Evolutionary conservation across 495 filamentous ascomycete species (phyloP).

Genomic region (Aspergillus bridgeri): DNA sequence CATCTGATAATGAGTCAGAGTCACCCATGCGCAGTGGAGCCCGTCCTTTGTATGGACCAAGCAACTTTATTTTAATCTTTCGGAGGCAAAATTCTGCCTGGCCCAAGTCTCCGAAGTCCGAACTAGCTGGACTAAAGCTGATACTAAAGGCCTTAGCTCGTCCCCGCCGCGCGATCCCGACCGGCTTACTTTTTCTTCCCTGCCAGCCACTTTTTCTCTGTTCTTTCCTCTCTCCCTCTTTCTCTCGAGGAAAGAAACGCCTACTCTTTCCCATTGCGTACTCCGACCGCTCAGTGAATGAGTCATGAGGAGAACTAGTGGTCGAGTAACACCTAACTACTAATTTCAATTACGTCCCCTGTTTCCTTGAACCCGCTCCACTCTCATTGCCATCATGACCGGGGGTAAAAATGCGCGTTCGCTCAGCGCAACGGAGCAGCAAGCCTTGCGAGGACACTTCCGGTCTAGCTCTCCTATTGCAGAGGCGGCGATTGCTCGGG

Average conservation of each 20-base stretch:
- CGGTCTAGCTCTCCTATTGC: slow-evolving; percentile 61
- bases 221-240: not conserved
- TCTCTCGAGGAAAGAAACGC: not conserved
- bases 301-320: not conserved
- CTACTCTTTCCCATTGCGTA: not conserved
- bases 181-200: not conserved
- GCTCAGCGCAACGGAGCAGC: slow-evolving; percentile 18
- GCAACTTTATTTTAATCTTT: slow-evolving; percentile 6
- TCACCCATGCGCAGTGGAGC: not conserved
- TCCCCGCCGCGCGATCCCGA: not conserved
- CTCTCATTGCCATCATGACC: slow-evolving; percentile 17
- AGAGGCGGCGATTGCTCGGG: slow-evolving; percentile 64
- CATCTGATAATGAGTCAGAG: not conserved
- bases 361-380: not conserved
- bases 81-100: slow-evolving; percentile 2
- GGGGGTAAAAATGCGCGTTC: slow-evolving; percentile 15
- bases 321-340: not conserved
- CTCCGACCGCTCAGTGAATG: not conserved
- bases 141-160: not conserved
- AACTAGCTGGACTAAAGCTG: not conserved
- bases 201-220: not conserved
- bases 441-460: slow-evolving; percentile 38
- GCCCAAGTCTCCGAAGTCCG: not conserved
- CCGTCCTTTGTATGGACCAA: not conserved
- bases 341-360: not conserved